Conservation (phyloP, 2,329 filamentous ascomycete species). For the Hysterium pulicare region DNA sequence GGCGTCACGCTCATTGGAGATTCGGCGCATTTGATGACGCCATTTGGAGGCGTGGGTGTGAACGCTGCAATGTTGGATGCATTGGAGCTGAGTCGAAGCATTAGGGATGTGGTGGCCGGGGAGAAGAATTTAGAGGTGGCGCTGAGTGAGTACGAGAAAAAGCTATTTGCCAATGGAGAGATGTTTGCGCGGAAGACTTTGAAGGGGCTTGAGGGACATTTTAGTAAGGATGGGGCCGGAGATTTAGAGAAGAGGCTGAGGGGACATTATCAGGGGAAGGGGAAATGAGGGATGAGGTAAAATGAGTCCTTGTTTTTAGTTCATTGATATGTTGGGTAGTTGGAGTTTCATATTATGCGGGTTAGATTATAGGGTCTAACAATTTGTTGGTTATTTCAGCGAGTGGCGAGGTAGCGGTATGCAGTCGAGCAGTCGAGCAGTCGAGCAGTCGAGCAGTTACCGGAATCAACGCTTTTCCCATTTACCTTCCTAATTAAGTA, state of each 20-base stretch:
- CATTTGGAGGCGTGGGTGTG: slow-evolving; percentile 56
- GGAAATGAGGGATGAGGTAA: no score
- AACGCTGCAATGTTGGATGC: slow-evolving; percentile 55
- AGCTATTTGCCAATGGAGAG: neutral
- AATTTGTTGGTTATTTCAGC: no score
- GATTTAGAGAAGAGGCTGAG: neutral
- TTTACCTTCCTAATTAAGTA: no score
- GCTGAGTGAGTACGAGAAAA: neutral
- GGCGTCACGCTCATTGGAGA: slow-evolving; percentile 57
- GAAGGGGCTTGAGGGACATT: neutral
- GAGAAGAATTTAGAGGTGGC: neutral
- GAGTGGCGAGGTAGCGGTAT: no score
- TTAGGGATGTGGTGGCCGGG: neutral
- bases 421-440: no score
- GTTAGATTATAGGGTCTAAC: no score
- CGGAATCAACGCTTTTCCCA: no score
- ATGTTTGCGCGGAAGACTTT: slow-evolving; percentile 1
- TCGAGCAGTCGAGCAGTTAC: no score
- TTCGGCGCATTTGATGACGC: slow-evolving; percentile 56
- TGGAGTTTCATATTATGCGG: no score
- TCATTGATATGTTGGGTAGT: no score
- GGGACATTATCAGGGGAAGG: no score
- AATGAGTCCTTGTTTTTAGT: no score
- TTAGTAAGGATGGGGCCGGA: neutral
- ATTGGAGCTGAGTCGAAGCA: slow-evolving; percentile 40